phyloP scores from a whole-genome alignment of 2,329 filamentous ascomycete genomes.

The Thelonectria discophora region DNA sequence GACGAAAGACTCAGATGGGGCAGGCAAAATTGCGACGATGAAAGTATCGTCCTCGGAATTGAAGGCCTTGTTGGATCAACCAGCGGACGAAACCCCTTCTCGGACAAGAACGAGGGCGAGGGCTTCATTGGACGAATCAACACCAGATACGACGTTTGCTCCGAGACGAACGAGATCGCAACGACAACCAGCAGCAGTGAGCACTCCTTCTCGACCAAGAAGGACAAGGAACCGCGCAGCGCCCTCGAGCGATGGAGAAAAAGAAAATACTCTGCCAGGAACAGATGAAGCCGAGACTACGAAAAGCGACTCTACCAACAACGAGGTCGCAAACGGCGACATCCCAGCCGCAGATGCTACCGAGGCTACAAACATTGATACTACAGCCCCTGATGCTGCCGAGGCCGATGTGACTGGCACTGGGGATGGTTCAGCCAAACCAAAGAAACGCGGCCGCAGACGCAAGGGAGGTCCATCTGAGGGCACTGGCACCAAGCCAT shows the following conservation, averaged over 20 bases:
- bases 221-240: conserved; percentile 6
- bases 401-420: conserved; percentile 2
- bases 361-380: background rate
- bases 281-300: background rate
- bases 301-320: no score
- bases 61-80: background rate
- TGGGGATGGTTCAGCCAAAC: conserved; percentile 29
- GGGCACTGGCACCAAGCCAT: conserved; percentile 45
- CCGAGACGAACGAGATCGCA: background rate
- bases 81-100: background rate
- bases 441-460: conserved; percentile 40
- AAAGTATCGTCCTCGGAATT: conserved; percentile 3
- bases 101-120: conserved; percentile 1
- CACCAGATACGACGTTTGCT: background rate
- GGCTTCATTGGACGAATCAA: background rate
- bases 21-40: conserved; percentile 5
- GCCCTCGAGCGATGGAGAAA: conserved; percentile 3
- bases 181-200: background rate
- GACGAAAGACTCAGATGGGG: background rate
- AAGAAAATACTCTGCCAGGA: background rate
- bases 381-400: background rate
- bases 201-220: background rate
- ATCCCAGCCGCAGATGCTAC: background rate
- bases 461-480: conserved; percentile 17
- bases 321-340: background rate